Evolutionary conservation across 2,329 filamentous ascomycete species (phyloP).

Genomic region (Corniculantispora saksenae): DNA sequence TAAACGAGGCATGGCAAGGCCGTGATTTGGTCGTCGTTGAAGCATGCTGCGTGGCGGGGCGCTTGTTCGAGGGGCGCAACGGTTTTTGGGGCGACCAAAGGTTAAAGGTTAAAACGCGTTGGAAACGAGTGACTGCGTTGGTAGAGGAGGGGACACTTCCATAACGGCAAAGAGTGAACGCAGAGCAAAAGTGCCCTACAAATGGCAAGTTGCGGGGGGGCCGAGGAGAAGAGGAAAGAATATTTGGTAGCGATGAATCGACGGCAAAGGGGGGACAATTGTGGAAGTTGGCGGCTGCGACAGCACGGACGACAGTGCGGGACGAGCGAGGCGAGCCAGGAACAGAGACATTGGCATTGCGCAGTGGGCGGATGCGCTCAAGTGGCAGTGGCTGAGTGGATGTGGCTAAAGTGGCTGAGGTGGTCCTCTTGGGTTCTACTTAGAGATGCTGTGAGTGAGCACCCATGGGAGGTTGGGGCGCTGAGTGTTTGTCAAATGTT

Average conservation of each 20-base stretch:
- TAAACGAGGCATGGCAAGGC: conserved; percentile 52
- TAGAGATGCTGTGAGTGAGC: too few species aligned
- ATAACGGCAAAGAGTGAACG: not conserved
- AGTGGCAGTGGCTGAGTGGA: too few species aligned
- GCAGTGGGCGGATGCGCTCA: too few species aligned
- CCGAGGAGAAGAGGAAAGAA: not conserved
- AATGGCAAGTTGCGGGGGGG: not conserved
- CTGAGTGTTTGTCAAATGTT: too few species aligned
- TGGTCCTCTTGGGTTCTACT: too few species aligned
- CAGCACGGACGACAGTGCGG: not conserved
- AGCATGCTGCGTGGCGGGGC: conserved; percentile 29
- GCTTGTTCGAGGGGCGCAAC: not conserved
- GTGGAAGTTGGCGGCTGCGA: not conserved
- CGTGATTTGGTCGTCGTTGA: conserved; percentile 40
- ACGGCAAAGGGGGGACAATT: not conserved
- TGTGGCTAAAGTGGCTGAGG: too few species aligned
- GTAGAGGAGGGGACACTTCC: not conserved
- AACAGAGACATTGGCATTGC: too few species aligned
- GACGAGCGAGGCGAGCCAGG: too few species aligned
- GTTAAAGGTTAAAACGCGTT: not conserved
- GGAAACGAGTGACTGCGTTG: not conserved
- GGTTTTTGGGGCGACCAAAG: not conserved
- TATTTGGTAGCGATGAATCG: too few species aligned
- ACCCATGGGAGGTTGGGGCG: too few species aligned
- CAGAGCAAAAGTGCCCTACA: not conserved